These are phyloP conservation scores for Saccharomycopsis hybrid DNA, from an alignment of 1,139 yeast species.

Conservation along the genomic window DNA sequence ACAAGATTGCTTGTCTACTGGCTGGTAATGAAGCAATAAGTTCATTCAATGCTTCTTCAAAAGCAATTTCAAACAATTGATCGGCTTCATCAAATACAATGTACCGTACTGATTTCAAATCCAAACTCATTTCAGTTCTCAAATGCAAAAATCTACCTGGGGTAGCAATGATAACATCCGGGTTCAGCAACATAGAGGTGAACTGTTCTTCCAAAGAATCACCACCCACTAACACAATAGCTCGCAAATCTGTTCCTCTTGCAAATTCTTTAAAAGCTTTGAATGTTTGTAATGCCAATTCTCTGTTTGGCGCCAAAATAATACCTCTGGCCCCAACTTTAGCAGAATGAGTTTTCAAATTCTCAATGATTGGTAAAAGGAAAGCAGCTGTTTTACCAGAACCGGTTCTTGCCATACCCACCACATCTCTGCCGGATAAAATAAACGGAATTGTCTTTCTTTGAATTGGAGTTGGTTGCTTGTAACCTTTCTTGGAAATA, in stretches of 20 bases:
- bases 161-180: conserved; percentile 92
- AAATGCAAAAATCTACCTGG: conserved; percentile 97
- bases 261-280: conserved; percentile 87
- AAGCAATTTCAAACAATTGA: conserved; percentile 94
- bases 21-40: conserved; percentile 77
- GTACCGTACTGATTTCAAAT: conserved; percentile 75
- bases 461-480: conserved; percentile 96
- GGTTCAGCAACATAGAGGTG: conserved; percentile 84
- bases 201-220: conserved; percentile 96
- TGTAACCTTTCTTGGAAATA: conserved; percentile 79
- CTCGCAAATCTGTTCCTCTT: conserved; percentile 74
- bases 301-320: conserved; percentile 88
- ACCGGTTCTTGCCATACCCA: conserved; percentile 99
- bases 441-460: conserved; percentile 89
- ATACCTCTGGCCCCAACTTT: conserved; percentile 87
- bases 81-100: conserved; percentile 98
- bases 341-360: conserved; percentile 73
- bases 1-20: conserved; percentile 77
- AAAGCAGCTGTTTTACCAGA: conserved; percentile 99
- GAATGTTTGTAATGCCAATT: conserved; percentile 86
- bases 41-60: conserved; percentile 90
- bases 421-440: conserved; percentile 85
- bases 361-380: conserved; percentile 86
- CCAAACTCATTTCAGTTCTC: conserved; percentile 90
- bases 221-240: conserved; percentile 88